phyloP scores from a whole-genome alignment of 2,329 filamentous ascomycete species.

The Fusarium vanettenii region DNA sequence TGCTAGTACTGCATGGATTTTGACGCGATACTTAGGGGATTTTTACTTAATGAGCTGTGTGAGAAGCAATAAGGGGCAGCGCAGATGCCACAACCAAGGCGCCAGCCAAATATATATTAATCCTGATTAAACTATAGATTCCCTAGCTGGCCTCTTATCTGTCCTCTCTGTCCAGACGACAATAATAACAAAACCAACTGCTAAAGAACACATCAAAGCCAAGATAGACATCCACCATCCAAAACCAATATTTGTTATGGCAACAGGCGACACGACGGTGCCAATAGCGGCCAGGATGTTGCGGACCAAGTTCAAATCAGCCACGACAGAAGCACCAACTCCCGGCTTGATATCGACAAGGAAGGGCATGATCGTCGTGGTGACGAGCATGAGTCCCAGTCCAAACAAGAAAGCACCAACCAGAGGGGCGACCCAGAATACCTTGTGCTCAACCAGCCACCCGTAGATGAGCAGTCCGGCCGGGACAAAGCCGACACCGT shows the following conservation, averaged over 20 bases:
- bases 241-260: background rate
- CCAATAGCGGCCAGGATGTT: background rate
- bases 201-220: slow-evolving; percentile 5
- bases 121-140: no score
- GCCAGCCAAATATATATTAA: no score
- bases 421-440: background rate
- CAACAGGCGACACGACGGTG: background rate
- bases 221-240: slow-evolving; percentile 4
- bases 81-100: no score
- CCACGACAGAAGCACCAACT: background rate
- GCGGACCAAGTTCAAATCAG: background rate
- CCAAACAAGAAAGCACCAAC: background rate
- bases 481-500: background rate
- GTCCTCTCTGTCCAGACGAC: background rate
- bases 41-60: no score
- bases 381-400: background rate
- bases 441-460: background rate
- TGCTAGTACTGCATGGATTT: no score
- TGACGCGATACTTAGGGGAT: no score
- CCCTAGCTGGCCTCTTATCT: background rate
- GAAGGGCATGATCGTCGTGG: background rate
- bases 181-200: background rate
- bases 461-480: background rate
- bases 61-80: no score
- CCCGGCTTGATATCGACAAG: background rate